A percentile compares a stretch with the other conserved stretches of the same genome.
Conservation (phyloP, 2,329 filamentous ascomycete species). For the Aspergillus brunneoviolaceus region DNA sequence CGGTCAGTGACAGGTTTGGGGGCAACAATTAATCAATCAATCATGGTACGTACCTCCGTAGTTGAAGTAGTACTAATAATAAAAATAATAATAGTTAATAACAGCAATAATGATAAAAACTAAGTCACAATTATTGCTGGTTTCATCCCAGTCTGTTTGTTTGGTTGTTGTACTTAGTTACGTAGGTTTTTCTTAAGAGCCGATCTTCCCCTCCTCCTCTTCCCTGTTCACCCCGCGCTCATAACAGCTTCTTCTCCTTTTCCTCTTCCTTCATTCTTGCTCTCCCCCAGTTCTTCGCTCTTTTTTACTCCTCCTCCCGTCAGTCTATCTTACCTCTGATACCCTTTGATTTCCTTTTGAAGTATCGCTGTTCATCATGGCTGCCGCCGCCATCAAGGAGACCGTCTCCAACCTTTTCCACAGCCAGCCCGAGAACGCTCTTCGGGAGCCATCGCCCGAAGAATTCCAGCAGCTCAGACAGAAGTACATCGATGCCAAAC, state of each 20-base stretch:
- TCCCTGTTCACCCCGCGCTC: not conserved
- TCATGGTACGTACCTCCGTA: not conserved
- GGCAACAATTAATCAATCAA: not conserved
- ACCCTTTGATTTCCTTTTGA: not conserved
- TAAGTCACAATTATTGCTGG: not conserved
- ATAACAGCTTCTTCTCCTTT: not conserved
- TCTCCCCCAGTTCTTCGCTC: too few species aligned
- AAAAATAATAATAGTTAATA: too few species aligned
- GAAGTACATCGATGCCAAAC: conserved; percentile 71
- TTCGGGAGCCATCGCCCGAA: conserved; percentile 58
- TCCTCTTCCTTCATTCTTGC: too few species aligned
- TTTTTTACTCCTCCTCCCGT: not conserved
- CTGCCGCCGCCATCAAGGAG: conserved; percentile 42
- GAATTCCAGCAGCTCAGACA: conserved; percentile 67
- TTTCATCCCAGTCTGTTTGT: not conserved
- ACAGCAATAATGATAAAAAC: too few species aligned
- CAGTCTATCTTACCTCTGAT: not conserved
- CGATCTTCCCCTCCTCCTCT: conserved; percentile 4
- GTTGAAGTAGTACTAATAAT: too few species aligned
- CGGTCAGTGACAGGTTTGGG: conserved; percentile 14
- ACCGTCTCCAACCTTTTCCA: conserved; percentile 50
- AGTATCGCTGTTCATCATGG: conserved; percentile 30
- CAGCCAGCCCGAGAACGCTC: conserved; percentile 37
- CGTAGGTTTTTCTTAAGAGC: not conserved
- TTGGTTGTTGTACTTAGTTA: not conserved